A percentile compares a stretch with the other conserved stretches of the same genome.
Evolutionary conservation across 495 filamentous ascomycete genomes (phyloP).

Genomic region (Aspergillus leporis): DNA sequence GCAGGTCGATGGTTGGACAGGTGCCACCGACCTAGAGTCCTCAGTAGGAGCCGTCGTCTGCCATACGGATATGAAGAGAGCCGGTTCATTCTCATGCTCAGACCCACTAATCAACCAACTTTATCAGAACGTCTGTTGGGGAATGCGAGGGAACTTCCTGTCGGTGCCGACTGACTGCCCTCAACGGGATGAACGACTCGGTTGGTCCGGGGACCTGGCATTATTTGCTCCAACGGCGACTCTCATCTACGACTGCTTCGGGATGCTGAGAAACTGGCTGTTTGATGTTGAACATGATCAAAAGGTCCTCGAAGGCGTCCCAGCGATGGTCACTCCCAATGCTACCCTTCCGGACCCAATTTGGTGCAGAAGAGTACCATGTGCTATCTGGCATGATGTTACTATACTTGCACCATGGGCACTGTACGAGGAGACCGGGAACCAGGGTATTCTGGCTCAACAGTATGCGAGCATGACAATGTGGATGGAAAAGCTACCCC

Average conservation of each 20-base stretch:
- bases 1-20: constrained; percentile 47
- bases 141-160: constrained; percentile 59
- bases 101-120: constrained; percentile 50
- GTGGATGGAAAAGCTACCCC: not conserved
- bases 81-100: constrained; percentile 49
- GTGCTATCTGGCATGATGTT: not conserved
- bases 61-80: constrained; percentile 51
- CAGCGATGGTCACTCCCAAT: not conserved
- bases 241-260: constrained; percentile 52
- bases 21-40: constrained; percentile 34
- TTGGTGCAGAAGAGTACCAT: not conserved
- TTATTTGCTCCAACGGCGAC: constrained; percentile 52
- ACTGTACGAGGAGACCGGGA: not conserved
- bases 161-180: constrained; percentile 57
- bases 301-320: no score
- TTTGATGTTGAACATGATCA: constrained; percentile 18
- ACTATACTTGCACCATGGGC: not conserved
- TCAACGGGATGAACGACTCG: constrained; percentile 57
- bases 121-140: constrained; percentile 52
- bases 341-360: not conserved
- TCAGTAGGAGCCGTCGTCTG: constrained; percentile 32
- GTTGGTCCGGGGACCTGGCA: constrained; percentile 59
- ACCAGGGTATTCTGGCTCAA: not conserved
- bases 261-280: constrained; percentile 52
- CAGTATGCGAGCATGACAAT: not conserved